Conservation (phyloP, 1,284 basidiomycete species). For the Ceratobasidium sp. region DNA sequence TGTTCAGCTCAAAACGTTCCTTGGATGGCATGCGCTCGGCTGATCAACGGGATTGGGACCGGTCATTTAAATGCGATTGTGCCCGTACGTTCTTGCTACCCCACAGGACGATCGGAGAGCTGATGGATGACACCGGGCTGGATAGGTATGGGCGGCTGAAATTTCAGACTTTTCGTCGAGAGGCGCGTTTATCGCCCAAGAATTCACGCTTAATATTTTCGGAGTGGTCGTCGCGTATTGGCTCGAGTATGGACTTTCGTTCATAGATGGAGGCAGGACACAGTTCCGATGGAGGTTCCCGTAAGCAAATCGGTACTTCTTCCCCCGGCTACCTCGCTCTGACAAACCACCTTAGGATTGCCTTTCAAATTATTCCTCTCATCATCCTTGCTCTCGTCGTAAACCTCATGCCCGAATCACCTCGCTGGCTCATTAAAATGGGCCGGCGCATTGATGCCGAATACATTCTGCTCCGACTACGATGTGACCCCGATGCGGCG, state of each 20-base stretch:
- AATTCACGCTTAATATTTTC: conserved; percentile 64
- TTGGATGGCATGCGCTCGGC: conserved; percentile 67
- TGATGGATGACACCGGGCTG: not conserved
- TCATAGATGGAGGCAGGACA: conserved; percentile 62
- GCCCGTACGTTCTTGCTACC: conserved; percentile 60
- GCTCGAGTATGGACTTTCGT: conserved; percentile 67
- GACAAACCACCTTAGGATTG: conserved; percentile 57
- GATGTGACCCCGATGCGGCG: conserved; percentile 52
- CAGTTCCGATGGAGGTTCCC: conserved; percentile 62
- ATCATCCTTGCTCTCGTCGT: conserved; percentile 61
- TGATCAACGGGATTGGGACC: conserved; percentile 68
- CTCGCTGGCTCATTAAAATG: conserved; percentile 69
- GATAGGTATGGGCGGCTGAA: conserved; percentile 39
- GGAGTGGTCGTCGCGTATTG: conserved; percentile 70
- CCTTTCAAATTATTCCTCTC: conserved; percentile 64
- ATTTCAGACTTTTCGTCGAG: conserved; percentile 53
- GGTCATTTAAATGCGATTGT: conserved; percentile 68
- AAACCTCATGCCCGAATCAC: conserved; percentile 65
- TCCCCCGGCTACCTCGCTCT: conserved; percentile 53
- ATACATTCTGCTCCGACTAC: conserved; percentile 59
- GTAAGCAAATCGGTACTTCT: too few relatives aligned
- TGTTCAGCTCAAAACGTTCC: conserved; percentile 65
- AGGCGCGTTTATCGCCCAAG: conserved; percentile 58
- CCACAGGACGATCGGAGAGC: conserved; percentile 52
- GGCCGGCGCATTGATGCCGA: conserved; percentile 65